These are phyloP conservation scores for Echria macrotheca DNA, from an alignment of 495 filamentous ascomycete genomes.

Conservation along the genomic window DNA sequence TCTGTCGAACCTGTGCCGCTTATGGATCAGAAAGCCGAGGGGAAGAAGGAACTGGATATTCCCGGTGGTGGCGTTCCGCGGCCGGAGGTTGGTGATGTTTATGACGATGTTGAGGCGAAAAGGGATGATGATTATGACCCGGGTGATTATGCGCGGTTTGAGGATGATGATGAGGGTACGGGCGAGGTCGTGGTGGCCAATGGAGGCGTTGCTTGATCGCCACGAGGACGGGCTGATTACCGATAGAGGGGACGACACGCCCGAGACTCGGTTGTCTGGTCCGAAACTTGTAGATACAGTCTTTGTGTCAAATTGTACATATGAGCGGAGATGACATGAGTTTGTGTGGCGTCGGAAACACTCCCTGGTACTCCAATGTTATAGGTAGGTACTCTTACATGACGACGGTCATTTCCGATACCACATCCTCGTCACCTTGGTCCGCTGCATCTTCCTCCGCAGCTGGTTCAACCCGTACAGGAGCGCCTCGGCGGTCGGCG, in stretches of 20 bases:
- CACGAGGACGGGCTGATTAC: neutral
- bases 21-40: neutral
- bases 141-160: neutral
- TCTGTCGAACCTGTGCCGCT: neutral
- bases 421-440: constrained; percentile 64
- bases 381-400: no score
- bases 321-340: no score
- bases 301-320: no score
- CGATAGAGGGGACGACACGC: neutral
- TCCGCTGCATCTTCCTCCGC: constrained; percentile 81
- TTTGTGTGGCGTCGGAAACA: no score
- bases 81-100: neutral
- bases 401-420: constrained; percentile 36
- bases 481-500: constrained; percentile 79
- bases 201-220: neutral
- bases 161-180: neutral
- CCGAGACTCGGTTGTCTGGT: neutral
- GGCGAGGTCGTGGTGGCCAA: neutral
- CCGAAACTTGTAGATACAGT: no score
- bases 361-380: no score
- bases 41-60: neutral
- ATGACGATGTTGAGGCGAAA: neutral
- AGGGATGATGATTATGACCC: neutral
- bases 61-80: no score
- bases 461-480: constrained; percentile 83